Conservation (phyloP, 164 flowering plant genomes). For the Chloranthus sessilifolius region DNA sequence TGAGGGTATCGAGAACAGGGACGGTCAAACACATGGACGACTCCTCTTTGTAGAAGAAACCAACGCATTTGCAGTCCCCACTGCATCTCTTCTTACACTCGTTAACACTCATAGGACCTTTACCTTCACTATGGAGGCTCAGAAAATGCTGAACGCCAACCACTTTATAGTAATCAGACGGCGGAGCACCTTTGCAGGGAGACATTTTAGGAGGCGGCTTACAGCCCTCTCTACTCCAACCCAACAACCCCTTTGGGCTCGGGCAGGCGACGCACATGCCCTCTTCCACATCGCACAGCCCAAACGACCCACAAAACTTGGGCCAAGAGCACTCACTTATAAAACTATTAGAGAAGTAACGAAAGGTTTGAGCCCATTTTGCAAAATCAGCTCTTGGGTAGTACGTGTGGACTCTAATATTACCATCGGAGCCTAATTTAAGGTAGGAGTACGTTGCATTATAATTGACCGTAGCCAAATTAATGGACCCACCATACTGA, state of each 20-base stretch:
- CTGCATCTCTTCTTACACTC: slow-evolving; percentile 21
- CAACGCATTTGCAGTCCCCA: too few species aligned
- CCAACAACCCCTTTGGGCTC: slow-evolving; percentile 16
- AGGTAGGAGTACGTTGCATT: slow-evolving; percentile 20
- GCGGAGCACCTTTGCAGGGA: not conserved
- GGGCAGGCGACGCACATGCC: slow-evolving; percentile 31
- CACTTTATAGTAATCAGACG: slow-evolving; percentile 15
- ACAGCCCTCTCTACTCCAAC: slow-evolving; percentile 23
- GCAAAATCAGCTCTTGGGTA: slow-evolving; percentile 12
- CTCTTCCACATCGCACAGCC: slow-evolving; percentile 26
- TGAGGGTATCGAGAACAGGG: slow-evolving; percentile 16
- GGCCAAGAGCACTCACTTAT: slow-evolving; percentile 26
- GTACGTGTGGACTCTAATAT: slow-evolving; percentile 22
- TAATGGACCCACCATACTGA: not conserved
- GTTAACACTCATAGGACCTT: slow-evolving; percentile 10
- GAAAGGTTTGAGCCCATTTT: slow-evolving; percentile 22
- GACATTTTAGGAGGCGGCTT: slow-evolving; percentile 4
- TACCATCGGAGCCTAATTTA: slow-evolving; percentile 28
- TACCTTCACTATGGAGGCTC: slow-evolving; percentile 13
- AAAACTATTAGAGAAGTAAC: slow-evolving; percentile 13
- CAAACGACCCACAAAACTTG: slow-evolving; percentile 26
- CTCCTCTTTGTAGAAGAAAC: slow-evolving; percentile 20
- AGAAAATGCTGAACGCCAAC: slow-evolving; percentile 25
- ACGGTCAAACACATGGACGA: slow-evolving; percentile 19
- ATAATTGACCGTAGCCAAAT: slow-evolving; percentile 13